Evolutionary conservation across 139 green algal genomes (phyloP).

Genomic region (Chlamydomonas sphaeroides): DNA sequence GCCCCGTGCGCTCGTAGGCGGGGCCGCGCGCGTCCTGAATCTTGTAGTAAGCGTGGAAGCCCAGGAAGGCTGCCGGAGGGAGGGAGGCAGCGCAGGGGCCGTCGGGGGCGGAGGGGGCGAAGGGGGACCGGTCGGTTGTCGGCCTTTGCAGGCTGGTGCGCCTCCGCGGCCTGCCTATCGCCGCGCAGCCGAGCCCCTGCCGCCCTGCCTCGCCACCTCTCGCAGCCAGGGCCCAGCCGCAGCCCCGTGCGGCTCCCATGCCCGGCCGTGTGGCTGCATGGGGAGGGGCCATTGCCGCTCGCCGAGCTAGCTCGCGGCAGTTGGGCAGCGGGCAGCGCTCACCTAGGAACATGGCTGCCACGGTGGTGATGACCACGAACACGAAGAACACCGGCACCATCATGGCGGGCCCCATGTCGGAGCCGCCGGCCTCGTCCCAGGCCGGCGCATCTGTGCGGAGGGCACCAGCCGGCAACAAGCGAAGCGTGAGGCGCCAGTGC

Average conservation of each 20-base stretch:
- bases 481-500: background rate
- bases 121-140: background rate
- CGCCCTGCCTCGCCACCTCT: too few species aligned
- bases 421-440: conserved; percentile 18
- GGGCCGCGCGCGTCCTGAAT: background rate
- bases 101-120: background rate
- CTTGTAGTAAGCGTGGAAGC: background rate
- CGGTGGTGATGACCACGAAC: background rate
- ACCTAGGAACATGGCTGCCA: background rate
- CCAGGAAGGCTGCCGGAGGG: conserved; percentile 5
- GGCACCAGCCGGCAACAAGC: background rate
- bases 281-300: background rate
- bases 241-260: too few species aligned
- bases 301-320: background rate
- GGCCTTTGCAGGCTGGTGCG: too few species aligned
- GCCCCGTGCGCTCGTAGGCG: background rate
- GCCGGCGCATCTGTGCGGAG: background rate
- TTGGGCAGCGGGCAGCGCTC: background rate
- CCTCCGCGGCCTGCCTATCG: too few species aligned
- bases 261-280: too few species aligned
- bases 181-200: background rate
- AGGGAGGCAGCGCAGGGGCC: too few species aligned
- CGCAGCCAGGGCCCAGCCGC: too few species aligned
- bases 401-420: conserved; percentile 28
- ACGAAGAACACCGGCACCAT: conserved; percentile 10